Evolutionary conservation across 116 monocot species (phyloP).

Genomic region (Dioscorea cayenensis): DNA sequence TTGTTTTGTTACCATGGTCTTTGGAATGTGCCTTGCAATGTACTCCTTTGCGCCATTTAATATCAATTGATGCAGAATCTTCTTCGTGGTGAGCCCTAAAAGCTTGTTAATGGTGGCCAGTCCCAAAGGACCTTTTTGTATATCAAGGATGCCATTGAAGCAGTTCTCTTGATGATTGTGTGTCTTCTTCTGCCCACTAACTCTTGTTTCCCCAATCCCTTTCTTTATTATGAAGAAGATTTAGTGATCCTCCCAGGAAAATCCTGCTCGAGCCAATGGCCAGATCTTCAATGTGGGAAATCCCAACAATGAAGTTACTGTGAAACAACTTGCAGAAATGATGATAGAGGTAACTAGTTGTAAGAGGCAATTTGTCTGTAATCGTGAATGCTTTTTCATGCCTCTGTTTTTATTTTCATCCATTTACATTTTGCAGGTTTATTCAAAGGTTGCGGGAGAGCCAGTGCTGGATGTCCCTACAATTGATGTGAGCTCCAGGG

Average conservation of each 20-base stretch:
- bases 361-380: background rate
- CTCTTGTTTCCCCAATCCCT: background rate
- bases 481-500: constrained; percentile 74
- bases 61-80: constrained; percentile 56
- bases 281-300: constrained; percentile 91
- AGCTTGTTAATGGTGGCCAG: constrained; percentile 88
- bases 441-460: constrained; percentile 71
- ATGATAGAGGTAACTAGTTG: constrained; percentile 58
- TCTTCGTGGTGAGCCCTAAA: constrained; percentile 63
- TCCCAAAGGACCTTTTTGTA: constrained; percentile 93
- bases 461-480: constrained; percentile 51
- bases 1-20: background rate
- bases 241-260: constrained; percentile 39
- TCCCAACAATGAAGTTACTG: constrained; percentile 94
- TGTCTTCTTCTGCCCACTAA: constrained; percentile 9
- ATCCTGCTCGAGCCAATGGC: constrained; percentile 76
- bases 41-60: background rate
- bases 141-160: constrained; percentile 97
- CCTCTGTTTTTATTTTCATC: background rate
- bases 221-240: background rate
- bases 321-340: constrained; percentile 82
- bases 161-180: constrained; percentile 91
- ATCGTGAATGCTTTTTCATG: background rate
- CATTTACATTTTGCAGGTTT: constrained; percentile 42
- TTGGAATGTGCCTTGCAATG: background rate